A percentile compares a stretch with the other conserved stretches of the same genome.
phyloP scores from a whole-genome alignment of 2,329 filamentous ascomycete species.

The Colletotrichum costaricense region DNA sequence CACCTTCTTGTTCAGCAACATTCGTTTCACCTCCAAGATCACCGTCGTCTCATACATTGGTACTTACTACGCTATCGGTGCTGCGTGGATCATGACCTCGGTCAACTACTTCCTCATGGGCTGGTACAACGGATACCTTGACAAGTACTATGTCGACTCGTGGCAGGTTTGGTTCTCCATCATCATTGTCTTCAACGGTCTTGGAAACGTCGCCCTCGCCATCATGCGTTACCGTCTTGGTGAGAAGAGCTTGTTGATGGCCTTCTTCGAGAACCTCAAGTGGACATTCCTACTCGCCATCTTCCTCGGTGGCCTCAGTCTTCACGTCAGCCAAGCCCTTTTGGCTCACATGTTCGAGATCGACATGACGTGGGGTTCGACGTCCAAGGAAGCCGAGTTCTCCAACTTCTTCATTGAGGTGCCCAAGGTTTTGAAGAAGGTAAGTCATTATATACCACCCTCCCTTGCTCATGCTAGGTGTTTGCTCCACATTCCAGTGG shows the following conservation, averaged over 20 bases:
- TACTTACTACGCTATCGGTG: constrained; percentile 83
- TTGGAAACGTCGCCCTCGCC: constrained; percentile 78
- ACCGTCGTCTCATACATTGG: constrained; percentile 83
- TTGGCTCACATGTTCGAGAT: constrained; percentile 87
- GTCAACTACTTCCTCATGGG: constrained; percentile 82
- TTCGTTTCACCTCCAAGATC: constrained; percentile 80
- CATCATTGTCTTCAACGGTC: constrained; percentile 80
- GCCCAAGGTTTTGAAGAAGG: constrained; percentile 80
- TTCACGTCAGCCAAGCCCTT: constrained; percentile 85
- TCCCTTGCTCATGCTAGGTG: constrained; percentile 19
- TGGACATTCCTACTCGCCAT: constrained; percentile 81
- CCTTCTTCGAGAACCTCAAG: constrained; percentile 74
- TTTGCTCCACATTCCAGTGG: constrained; percentile 41
- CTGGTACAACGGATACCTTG: constrained; percentile 81
- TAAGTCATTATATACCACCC: constrained; percentile 62
- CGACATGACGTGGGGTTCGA: constrained; percentile 88
- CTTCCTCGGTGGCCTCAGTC: constrained; percentile 83
- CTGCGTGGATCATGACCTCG: constrained; percentile 79
- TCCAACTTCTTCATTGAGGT: constrained; percentile 89
- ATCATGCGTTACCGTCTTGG: constrained; percentile 79
- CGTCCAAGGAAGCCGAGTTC: constrained; percentile 83
- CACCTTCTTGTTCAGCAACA: constrained; percentile 77
- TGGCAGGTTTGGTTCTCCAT: constrained; percentile 87
- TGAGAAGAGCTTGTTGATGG: constrained; percentile 68
- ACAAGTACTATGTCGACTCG: constrained; percentile 83